Evolutionary conservation across 352 stramenopile species (phyloP), one percentile per base, ranked within the genome.

Genomic region (Pythium coloratum): DNA sequence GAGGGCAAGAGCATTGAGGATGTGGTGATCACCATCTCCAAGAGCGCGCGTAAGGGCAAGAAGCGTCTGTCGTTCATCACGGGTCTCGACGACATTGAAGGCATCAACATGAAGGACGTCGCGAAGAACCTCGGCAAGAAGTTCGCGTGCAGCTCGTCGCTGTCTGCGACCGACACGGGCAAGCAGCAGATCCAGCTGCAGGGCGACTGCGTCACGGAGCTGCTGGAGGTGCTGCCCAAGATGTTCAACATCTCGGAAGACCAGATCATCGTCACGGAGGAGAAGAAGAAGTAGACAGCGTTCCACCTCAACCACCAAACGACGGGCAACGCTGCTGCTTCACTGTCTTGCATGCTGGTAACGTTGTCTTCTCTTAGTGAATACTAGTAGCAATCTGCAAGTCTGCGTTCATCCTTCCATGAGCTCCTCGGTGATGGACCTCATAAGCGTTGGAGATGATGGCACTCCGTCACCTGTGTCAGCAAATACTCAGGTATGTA

Each of bases 21-120:
- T 56, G 83, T 81, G 28, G 71, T 86, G 49, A 77, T 94, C 47
- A 76, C 77, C 33, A 77, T 92, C 59, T 82, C 80, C 61, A 91
- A 89, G 74, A 88, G 78, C 58, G 84, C 85, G 56, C 85, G 85
- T 59, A 93, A 93, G 69, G 82, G 82, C 26, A 78, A 80, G 60
- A 95, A 95, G 70, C 84, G 82, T 53, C 72, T 95, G 64, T 93
- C 87, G 0, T 91, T 93, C 63, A 82, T 95, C 62, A 89, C 83
- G 26, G 87, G 87, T 0, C 80, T 95, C 26, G 87, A 95, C 50
- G 85, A 92, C 51, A 91, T 92, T 64, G 80, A 88, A 54, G 81
- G 77, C 13, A 77, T 91, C 61, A 91, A 92, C 71, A 90, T 93
- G 65, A 95, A 95, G 78, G 87, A 95, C 38, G 80, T 81, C 26